Evolutionary conservation across 2,329 filamentous ascomycete species (phyloP).

Genomic region (Colletotrichum eleusines): DNA sequence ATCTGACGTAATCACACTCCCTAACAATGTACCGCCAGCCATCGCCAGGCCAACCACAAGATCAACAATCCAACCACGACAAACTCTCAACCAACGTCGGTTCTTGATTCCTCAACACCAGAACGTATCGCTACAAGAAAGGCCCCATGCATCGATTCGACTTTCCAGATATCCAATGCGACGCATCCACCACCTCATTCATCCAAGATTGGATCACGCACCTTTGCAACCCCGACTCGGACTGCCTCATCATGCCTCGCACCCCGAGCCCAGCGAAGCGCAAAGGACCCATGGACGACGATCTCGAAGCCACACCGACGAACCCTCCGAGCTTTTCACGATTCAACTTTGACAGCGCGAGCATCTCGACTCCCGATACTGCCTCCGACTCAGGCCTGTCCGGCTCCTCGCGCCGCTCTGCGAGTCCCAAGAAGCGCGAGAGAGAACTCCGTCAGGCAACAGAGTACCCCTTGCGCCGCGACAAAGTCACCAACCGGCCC

Average conservation of each 20-base stretch:
- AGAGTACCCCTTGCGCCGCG: neutral
- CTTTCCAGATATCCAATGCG: too few species aligned
- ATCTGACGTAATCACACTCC: too few species aligned
- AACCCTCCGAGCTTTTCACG: neutral
- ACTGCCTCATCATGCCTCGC: neutral
- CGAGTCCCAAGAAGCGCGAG: constrained; percentile 12
- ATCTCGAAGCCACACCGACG: neutral
- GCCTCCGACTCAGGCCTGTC: neutral
- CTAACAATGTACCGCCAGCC: too few species aligned
- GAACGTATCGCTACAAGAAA: too few species aligned
- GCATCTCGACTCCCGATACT: neutral
- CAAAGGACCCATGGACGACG: neutral
- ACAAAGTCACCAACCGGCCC: neutral
- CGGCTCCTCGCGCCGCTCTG: neutral
- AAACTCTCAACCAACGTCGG: too few species aligned
- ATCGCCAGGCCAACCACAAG: too few species aligned
- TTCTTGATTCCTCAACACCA: too few species aligned
- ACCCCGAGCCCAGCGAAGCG: neutral
- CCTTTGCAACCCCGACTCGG: neutral
- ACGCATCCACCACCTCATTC: neutral
- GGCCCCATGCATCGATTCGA: too few species aligned
- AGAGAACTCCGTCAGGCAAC: neutral
- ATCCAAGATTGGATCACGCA: neutral
- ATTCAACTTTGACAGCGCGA: neutral
- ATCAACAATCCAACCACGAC: too few species aligned